phyloP scores from a whole-genome alignment of 345 rosid genomes.

The Populus ilicifolia region DNA sequence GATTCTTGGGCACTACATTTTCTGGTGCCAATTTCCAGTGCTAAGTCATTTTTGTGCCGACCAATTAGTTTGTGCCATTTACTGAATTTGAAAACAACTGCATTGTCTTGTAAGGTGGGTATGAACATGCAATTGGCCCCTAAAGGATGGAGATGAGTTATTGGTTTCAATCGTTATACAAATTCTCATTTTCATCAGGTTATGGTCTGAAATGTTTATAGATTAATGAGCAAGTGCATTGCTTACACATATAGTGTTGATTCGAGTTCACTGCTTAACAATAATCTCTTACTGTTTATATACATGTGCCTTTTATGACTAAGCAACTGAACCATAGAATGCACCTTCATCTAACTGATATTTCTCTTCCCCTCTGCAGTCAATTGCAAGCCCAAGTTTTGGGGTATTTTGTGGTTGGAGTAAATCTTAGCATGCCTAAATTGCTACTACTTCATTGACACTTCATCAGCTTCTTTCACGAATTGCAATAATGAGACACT shows the following conservation, averaged over 20 bases:
- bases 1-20: not conserved
- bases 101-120: not conserved
- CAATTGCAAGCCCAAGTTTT: conserved; percentile 4
- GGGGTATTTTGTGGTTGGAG: conserved; percentile 7
- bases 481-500: conserved; percentile 7
- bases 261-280: not conserved
- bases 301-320: not conserved
- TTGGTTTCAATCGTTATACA: not conserved
- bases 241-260: no score
- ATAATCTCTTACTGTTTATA: not conserved
- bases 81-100: not conserved
- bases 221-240: no score
- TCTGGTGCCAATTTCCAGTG: no score
- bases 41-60: no score
- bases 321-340: not conserved
- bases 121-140: not conserved
- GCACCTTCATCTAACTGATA: not conserved
- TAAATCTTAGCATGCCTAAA: conserved; percentile 3
- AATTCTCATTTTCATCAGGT: not conserved
- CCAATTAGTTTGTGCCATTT: no score
- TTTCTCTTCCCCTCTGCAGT: not conserved
- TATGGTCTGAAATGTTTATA: not conserved
- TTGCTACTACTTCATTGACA: conserved; percentile 18
- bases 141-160: not conserved
- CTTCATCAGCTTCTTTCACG: conserved; percentile 8